phyloP scores from a whole-genome alignment of 495 filamentous ascomycete genomes.

The Daldinia grandis region DNA sequence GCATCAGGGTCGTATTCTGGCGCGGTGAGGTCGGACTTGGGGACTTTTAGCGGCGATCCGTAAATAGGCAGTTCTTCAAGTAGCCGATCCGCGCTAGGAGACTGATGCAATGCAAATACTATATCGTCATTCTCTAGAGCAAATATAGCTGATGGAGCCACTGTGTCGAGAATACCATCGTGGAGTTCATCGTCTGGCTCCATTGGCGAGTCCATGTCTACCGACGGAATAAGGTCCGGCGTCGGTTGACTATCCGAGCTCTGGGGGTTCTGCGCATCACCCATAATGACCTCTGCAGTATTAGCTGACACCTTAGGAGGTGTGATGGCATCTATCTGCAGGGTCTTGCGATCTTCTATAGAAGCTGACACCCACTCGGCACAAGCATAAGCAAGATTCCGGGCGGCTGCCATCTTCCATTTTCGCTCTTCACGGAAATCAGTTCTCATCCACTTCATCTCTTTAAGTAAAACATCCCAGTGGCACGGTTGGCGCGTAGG shows the following conservation, averaged over 20 bases:
- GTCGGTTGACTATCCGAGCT: conserved; percentile 60
- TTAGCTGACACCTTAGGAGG: conserved; percentile 43
- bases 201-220: conserved; percentile 57
- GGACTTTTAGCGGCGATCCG: conserved; percentile 67
- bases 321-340: conserved; percentile 70
- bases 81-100: conserved; percentile 80
- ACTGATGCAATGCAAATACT: conserved; percentile 77
- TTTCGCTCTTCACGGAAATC: conserved; percentile 95
- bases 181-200: conserved; percentile 58
- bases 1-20: conserved; percentile 70
- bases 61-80: conserved; percentile 86
- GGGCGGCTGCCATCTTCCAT: conserved; percentile 86
- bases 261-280: conserved; percentile 39
- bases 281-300: conserved; percentile 40
- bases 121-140: conserved; percentile 82
- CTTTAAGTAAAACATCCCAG: conserved; percentile 84
- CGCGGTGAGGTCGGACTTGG: conserved; percentile 61
- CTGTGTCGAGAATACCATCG: conserved; percentile 53
- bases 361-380: conserved; percentile 76
- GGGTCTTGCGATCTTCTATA: conserved; percentile 64
- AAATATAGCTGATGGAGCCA: conserved; percentile 81
- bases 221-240: conserved; percentile 75
- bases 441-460: conserved; percentile 97
- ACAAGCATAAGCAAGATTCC: conserved; percentile 79
- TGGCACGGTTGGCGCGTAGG: conserved; percentile 78